Conservation (phyloP, 768 basidiomycete species). For the Panaeolus cyanescens region DNA sequence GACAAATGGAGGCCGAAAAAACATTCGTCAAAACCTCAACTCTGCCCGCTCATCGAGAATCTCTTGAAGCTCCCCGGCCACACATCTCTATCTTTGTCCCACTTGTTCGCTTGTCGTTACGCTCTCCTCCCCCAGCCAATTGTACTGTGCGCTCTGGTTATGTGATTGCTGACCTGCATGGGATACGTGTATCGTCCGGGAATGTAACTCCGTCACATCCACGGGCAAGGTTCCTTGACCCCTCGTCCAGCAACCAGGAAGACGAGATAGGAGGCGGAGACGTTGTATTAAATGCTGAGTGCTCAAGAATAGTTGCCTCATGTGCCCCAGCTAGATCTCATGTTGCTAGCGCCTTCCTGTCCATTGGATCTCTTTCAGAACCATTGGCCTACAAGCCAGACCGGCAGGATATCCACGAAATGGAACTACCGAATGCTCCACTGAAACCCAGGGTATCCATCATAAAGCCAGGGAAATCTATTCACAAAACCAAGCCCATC, state of each 20-base stretch:
- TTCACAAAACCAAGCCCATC: conserved; percentile 16
- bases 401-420: background rate
- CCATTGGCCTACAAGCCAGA: background rate
- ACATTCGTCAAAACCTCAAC: background rate
- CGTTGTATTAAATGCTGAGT: conserved; percentile 39
- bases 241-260: background rate
- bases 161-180: conserved; percentile 63
- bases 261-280: conserved; percentile 9
- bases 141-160: conserved; percentile 63
- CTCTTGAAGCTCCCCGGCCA: background rate
- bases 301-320: conserved; percentile 50
- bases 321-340: conserved; percentile 41
- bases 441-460: conserved; percentile 38
- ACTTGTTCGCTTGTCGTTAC: conserved; percentile 67
- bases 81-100: conserved; percentile 40
- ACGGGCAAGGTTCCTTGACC: background rate
- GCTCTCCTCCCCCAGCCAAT: conserved; percentile 60
- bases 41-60: background rate
- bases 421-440: conserved; percentile 5
- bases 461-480: conserved; percentile 21
- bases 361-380: conserved; percentile 45
- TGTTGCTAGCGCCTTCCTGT: conserved; percentile 49
- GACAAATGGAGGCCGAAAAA: background rate
- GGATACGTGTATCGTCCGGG: conserved; percentile 36
- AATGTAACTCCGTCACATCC: background rate